Conservation (phyloP, 2,329 filamentous ascomycete genomes). For the Cryphonectria japonica region DNA sequence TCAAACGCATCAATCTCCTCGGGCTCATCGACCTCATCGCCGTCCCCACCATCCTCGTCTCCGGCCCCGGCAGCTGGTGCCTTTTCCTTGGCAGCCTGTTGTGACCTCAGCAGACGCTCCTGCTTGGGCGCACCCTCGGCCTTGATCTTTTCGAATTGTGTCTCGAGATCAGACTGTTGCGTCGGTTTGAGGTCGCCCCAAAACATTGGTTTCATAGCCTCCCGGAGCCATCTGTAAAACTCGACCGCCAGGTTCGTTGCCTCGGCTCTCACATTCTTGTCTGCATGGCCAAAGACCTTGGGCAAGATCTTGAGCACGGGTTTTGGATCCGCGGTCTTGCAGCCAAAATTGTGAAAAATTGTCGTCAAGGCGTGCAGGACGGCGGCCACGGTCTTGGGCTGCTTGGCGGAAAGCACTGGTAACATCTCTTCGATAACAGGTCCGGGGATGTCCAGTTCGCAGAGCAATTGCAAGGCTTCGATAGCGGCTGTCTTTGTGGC, state of each 20-base stretch:
- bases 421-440: constrained; percentile 91
- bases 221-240: constrained; percentile 93
- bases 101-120: constrained; percentile 82
- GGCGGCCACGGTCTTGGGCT: constrained; percentile 80
- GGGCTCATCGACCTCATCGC: constrained; percentile 62
- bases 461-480: constrained; percentile 84
- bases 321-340: constrained; percentile 93
- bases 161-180: constrained; percentile 91
- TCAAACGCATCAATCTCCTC: constrained; percentile 81
- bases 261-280: constrained; percentile 97
- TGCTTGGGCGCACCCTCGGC: constrained; percentile 86
- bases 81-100: constrained; percentile 81
- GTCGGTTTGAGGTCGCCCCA: constrained; percentile 95
- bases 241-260: constrained; percentile 91
- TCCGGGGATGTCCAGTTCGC: constrained; percentile 84
- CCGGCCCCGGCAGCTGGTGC: constrained; percentile 63
- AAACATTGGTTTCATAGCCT: constrained; percentile 98
- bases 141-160: constrained; percentile 92
- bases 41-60: constrained; percentile 62
- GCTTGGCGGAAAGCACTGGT: constrained; percentile 81
- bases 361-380: constrained; percentile 76
- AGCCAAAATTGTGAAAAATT: constrained; percentile 92
- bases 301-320: constrained; percentile 85
- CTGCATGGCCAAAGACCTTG: constrained; percentile 92
- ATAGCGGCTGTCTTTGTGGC: constrained; percentile 85